Percentiles rank a stretch among this genome's conserved stretches.
Conservation (phyloP, 2,329 filamentous ascomycete species). For the Alternaria incomplexa region DNA sequence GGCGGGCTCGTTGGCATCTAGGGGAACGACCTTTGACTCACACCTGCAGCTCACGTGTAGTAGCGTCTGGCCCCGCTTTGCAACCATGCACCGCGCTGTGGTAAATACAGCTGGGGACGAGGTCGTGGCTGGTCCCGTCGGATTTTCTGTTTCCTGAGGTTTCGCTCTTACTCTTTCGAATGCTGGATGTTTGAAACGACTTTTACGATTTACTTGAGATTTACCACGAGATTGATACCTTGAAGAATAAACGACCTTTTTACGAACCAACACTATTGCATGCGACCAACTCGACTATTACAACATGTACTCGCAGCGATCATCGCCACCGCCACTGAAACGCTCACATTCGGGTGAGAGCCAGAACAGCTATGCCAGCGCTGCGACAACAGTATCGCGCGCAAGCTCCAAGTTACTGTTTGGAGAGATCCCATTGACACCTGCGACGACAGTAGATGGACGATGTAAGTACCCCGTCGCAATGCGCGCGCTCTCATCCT, state of each 20-base stretch:
- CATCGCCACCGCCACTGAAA: constrained; percentile 46
- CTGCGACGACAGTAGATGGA: constrained; percentile 45
- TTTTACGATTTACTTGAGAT: constrained; percentile 22
- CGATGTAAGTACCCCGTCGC: constrained; percentile 40
- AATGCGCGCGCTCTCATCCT: constrained; percentile 16
- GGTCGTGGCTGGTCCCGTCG: constrained; percentile 26
- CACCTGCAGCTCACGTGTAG: constrained; percentile 49
- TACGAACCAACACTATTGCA: constrained; percentile 3
- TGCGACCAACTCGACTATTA: constrained; percentile 21
- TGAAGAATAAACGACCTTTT: constrained; percentile 9
- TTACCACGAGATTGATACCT: constrained; percentile 17
- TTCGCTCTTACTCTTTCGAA: constrained; percentile 21
- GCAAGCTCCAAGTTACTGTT: constrained; percentile 53
- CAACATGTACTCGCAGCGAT: constrained; percentile 43
- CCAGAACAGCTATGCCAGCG: constrained; percentile 42
- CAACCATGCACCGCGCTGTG: constrained; percentile 6
- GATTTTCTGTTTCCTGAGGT: constrained; percentile 33
- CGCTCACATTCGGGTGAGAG: constrained; percentile 46
- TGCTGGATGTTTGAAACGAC: constrained; percentile 26
- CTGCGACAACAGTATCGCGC: constrained; percentile 44
- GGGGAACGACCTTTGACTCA: constrained; percentile 47
- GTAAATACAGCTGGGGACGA: constrained; percentile 40
- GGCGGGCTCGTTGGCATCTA: constrained; percentile 18
- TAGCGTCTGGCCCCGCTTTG: constrained; percentile 26
- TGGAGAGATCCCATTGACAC: constrained; percentile 57